Evolutionary conservation across 139 green algal species (phyloP).

Genomic region (Haematococcus sp.): DNA sequence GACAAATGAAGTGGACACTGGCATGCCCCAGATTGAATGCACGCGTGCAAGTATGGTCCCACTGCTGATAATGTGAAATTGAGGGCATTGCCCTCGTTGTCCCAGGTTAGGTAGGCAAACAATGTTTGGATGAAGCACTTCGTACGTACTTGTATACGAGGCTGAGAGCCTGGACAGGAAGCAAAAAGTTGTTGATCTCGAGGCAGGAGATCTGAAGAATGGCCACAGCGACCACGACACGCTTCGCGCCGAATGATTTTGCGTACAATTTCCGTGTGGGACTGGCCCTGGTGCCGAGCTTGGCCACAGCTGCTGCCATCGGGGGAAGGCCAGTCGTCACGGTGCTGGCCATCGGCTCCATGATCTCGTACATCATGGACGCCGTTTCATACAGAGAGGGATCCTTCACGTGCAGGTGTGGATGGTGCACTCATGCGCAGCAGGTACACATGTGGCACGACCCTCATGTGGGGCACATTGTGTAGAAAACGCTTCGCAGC

Average conservation of each 20-base stretch:
- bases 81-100: too few species aligned
- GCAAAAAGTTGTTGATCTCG: too few species aligned
- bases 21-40: too few species aligned
- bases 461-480: background rate
- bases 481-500: too few species aligned
- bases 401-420: slow-evolving; percentile 54
- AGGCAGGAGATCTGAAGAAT: too few species aligned
- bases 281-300: slow-evolving; percentile 68
- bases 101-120: too few species aligned
- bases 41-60: too few species aligned
- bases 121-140: too few species aligned
- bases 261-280: slow-evolving; percentile 76
- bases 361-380: slow-evolving; percentile 90
- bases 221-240: background rate
- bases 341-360: slow-evolving; percentile 60
- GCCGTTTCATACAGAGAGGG: slow-evolving; percentile 67
- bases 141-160: too few species aligned
- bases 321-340: slow-evolving; percentile 64
- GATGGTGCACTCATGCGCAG: slow-evolving; percentile 7
- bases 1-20: too few species aligned
- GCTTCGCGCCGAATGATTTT: slow-evolving; percentile 61
- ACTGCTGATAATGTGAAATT: too few species aligned
- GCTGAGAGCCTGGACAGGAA: too few species aligned
- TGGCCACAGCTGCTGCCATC: slow-evolving; percentile 68
- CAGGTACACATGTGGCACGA: background rate